Conservation (phyloP, 2,329 filamentous ascomycete genomes). For the Fusarium nodosum region DNA sequence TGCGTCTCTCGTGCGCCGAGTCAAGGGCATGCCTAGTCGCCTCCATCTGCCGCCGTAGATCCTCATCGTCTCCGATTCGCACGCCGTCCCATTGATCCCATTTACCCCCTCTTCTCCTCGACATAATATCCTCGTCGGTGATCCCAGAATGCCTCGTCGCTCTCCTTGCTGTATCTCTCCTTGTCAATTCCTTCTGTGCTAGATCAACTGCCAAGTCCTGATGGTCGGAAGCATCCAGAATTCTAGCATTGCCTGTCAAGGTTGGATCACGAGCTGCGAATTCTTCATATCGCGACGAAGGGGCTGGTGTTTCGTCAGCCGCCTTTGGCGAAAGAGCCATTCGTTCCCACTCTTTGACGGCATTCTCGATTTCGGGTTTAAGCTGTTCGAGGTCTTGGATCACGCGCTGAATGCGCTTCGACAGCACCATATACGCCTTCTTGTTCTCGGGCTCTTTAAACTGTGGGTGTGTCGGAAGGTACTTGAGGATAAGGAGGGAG, state of each 20-base stretch:
- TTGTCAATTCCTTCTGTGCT: constrained; percentile 77
- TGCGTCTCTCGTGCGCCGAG: constrained; percentile 48
- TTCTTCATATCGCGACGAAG: constrained; percentile 57
- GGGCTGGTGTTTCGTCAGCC: constrained; percentile 37
- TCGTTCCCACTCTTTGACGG: constrained; percentile 76
- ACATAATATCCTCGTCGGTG: constrained; percentile 68
- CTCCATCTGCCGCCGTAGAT: constrained; percentile 67
- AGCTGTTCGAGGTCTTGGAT: constrained; percentile 80
- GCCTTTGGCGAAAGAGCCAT: constrained; percentile 59
- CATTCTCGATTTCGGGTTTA: constrained; percentile 81
- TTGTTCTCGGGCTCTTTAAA: constrained; percentile 75
- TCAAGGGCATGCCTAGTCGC: constrained; percentile 64
- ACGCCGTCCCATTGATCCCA: constrained; percentile 59
- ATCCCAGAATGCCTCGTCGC: constrained; percentile 70
- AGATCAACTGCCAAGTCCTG: constrained; percentile 82
- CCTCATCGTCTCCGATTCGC: constrained; percentile 55
- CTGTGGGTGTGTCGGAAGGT: constrained; percentile 82
- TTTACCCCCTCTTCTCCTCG: constrained; percentile 62
- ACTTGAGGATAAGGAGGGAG: constrained; percentile 83
- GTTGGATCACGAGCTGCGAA: constrained; percentile 72
- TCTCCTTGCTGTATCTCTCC: constrained; percentile 73
- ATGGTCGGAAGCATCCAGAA: constrained; percentile 78
- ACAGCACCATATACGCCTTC: constrained; percentile 68
- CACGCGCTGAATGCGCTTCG: constrained; percentile 67
- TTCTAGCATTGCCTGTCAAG: constrained; percentile 67